Base-by-base conservation (phyloP, 495 filamentous ascomycete species). In the Neurospora cerealis region DNA sequence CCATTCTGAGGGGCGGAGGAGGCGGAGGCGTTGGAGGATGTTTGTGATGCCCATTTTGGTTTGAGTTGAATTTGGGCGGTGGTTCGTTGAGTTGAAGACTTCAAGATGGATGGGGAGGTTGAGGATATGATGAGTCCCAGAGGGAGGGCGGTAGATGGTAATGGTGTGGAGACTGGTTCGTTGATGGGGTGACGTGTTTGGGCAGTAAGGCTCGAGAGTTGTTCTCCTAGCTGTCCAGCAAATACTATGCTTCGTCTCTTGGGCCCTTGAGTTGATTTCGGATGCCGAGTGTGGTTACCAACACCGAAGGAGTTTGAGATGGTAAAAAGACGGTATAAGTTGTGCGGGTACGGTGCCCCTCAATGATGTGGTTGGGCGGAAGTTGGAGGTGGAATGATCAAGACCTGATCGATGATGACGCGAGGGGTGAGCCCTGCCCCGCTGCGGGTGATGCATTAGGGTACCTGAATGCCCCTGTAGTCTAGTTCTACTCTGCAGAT, bases 1-100 rank as follows among this genome's bases (percentile, higher is more conserved):
- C 83, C 86, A 91, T 37, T 75, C 21, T 24, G 75, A 75, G 19
- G 77, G 71, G 38, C 83, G 82, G 60, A 81, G 82, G 42, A 86
- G 81, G 78, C 80, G 82, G 48, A 81, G 81, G 40, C 83, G 79
- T 77, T 79, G 78, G 34, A 85, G 74, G 17, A 72, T 74, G 36
- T 69, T 71, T 4, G 85, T 77, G 42, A 83, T 60, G 37, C 79
- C 79, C 83, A 83, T 84, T 28, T 46, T 74, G 38, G 17, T 32
- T 73, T 70, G 62, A 69, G 21, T 41, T 34, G 28, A 41, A 19
- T 34, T n/a, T 5, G 10, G 39, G 4, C 3, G 42, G 3, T 21
- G 19, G 42, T 10, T 21, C 1, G 42, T 10, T 9, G 42, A 21
- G 42, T n/a, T 46, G 19, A 21, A 46, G 42, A 46, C 19, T 44